Evolutionary conservation across 768 basidiomycete species (phyloP).

Genomic region (Cystobasidiopsis lactophilus): DNA sequence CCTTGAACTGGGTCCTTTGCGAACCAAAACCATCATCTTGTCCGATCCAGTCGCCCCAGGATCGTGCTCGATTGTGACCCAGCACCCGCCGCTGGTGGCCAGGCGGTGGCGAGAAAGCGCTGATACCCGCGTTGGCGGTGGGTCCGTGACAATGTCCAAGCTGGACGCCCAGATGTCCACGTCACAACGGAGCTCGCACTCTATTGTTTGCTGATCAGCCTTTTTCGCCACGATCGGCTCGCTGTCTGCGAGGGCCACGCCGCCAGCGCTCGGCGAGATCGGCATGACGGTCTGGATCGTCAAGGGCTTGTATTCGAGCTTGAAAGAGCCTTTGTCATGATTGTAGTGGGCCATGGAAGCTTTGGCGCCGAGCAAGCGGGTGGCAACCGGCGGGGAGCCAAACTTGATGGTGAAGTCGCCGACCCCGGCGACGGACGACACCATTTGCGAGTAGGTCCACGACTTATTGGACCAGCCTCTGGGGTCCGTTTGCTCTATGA

Average conservation of each 20-base stretch:
- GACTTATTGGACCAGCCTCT: constrained; percentile 93
- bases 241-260: no score
- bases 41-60: constrained; percentile 38
- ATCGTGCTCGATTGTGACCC: constrained; percentile 72
- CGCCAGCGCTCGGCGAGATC: constrained; percentile 2
- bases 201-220: constrained; percentile 1
- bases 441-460: constrained; percentile 85
- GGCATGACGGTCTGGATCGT: constrained; percentile 21
- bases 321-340: constrained; percentile 57
- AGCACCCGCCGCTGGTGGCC: constrained; percentile 66
- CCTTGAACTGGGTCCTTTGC: constrained; percentile 44
- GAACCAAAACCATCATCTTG: constrained; percentile 47
- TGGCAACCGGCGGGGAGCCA: constrained; percentile 82
- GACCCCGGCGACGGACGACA: constrained; percentile 63
- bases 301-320: constrained; percentile 51
- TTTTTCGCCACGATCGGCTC: constrained; percentile 3
- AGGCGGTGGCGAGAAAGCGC: constrained; percentile 70
- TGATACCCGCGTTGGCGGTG: constrained; percentile 61
- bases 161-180: constrained; percentile 35
- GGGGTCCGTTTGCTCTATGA: constrained; percentile 90
- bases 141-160: constrained; percentile 60
- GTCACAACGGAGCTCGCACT: constrained; percentile 17
- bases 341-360: constrained; percentile 38
- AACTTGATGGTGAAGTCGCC: constrained; percentile 90
- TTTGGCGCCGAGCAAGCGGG: constrained; percentile 50